Base-by-base conservation (phyloP, 2,329 filamentous ascomycete species). In the Ceratocystis smalleyi region DNA sequence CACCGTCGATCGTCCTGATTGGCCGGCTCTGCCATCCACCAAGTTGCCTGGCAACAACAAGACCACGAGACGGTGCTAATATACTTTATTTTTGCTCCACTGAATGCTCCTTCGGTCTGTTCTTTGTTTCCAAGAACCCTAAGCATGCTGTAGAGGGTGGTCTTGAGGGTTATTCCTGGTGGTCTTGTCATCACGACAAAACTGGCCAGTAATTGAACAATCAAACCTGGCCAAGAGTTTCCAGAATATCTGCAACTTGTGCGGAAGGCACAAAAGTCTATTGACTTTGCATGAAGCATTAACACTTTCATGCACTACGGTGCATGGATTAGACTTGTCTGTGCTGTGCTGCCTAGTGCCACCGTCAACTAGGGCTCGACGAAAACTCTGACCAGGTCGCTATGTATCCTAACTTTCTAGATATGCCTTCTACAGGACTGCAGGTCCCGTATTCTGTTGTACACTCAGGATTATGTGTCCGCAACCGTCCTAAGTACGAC, bases 1-100 rank as follows among this genome's bases (percentile, higher is more conserved):
- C 45, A 47, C 1, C 5, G 35, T 1, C 0, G 35, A 12, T 40
- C 35, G 35, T 5, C 10, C 47, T 27, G 19, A 51, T 51, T 51
- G 47, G 47, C 22, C 19, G 15, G 47, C 24, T 24, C 8, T 19
- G 19, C 10, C 12, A 24, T 17, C 10, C 7, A 15, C 5, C 7
- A 51, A 57, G 54, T 57, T 57, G 54, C 54, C 54, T n/a, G 54
- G 54, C 54, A 57, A 57, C 54, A 57, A 57, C 54, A 57, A n/a
- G 15, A 19, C 15, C 19, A 30, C 19, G 22, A n/a, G 30, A 5
- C 8, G 27, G 54, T 57, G 27, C 27, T n/a, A 57, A 57, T 32
- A 27, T 32, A 40, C 35, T 40, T 12, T 2, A 35, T 32, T 6
- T 57, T n/a, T 19, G 27, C 27, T n/a, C 54, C 54, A 35, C 24